Percentiles rank a stretch among this genome's conserved stretches.
Conservation (phyloP, 208 protist genomes). For the Acanthamoeba sp. region DNA sequence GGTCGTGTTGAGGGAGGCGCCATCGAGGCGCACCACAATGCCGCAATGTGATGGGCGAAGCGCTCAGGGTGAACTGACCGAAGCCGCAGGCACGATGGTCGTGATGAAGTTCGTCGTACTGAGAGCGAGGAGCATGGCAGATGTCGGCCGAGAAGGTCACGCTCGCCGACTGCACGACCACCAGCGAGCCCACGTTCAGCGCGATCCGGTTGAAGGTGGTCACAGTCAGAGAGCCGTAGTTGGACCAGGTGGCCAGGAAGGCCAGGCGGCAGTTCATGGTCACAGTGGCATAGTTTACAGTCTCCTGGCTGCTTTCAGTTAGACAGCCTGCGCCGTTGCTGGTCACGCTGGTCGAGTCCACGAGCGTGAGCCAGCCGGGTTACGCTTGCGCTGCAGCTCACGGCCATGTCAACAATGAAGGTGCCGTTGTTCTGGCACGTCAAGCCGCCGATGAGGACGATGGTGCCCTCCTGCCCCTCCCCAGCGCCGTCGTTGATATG, state of each 20-base stretch:
- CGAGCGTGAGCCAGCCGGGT: background rate
- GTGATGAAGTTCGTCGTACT: slow-evolving; percentile 29
- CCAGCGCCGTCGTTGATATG: slow-evolving; percentile 24
- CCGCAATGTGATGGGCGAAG: background rate
- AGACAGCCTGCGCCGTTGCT: background rate
- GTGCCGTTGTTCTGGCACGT: slow-evolving; percentile 70
- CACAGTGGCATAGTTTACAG: slow-evolving; percentile 23
- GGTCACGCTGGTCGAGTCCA: background rate
- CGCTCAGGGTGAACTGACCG: slow-evolving; percentile 9
- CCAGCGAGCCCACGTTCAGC: background rate
- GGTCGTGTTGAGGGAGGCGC: slow-evolving; percentile 36
- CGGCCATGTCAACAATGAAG: slow-evolving; percentile 13
- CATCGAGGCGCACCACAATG: background rate
- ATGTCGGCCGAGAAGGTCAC: slow-evolving; percentile 22
- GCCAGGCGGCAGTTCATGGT: slow-evolving; percentile 14
- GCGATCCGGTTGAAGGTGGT: background rate
- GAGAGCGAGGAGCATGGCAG: background rate
- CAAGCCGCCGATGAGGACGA: slow-evolving; percentile 61
- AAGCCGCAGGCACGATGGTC: background rate
- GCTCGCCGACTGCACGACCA: slow-evolving; percentile 25
- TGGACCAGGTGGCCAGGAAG: slow-evolving; percentile 31
- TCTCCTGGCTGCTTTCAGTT: background rate
- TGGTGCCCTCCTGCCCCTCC: slow-evolving; percentile 9
- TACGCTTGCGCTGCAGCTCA: slow-evolving; percentile 42
- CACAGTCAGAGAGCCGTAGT: slow-evolving; percentile 15